Conservation (phyloP, 1,139 yeast species). For the Nakaseomyces nivariensis region DNA sequence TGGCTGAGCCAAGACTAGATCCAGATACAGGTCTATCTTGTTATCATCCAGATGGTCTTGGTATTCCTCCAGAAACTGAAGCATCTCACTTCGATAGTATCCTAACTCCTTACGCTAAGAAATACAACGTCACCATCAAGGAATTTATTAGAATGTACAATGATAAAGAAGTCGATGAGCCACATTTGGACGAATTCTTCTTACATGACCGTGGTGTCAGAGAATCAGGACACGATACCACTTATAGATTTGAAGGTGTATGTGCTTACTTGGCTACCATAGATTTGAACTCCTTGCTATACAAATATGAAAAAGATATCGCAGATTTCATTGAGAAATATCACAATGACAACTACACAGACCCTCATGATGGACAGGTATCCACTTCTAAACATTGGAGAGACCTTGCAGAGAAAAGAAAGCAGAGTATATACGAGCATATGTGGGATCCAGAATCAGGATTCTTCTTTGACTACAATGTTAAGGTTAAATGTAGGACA, state of each 20-base stretch:
- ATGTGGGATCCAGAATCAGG: constrained; percentile 79
- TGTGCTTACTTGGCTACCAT: constrained; percentile 89
- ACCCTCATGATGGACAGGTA: constrained; percentile 4
- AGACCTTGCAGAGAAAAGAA: constrained; percentile 45
- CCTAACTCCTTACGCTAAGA: constrained; percentile 57
- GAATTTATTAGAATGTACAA: constrained; percentile 70
- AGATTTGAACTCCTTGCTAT: constrained; percentile 75
- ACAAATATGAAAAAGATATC: constrained; percentile 86
- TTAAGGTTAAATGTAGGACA: constrained; percentile 46
- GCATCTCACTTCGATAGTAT: constrained; percentile 75
- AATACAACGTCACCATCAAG: constrained; percentile 49
- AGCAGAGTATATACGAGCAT: constrained; percentile 50
- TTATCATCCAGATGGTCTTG: constrained; percentile 82
- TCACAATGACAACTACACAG: constrained; percentile 42
- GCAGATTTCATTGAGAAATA: constrained; percentile 49
- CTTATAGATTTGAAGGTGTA: constrained; percentile 79
- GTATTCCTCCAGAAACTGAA: constrained; percentile 96
- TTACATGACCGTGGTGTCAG: constrained; percentile 91
- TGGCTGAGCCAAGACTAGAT: constrained; percentile 62
- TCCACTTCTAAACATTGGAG: constrained; percentile 39
- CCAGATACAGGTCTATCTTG: constrained; percentile 76
- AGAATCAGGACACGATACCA: constrained; percentile 94
- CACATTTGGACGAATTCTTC: constrained; percentile 80
- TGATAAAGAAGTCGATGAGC: constrained; percentile 54
- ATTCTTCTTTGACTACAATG: constrained; percentile 77